phyloP scores from a whole-genome alignment of 106 monocot genomes.

The Narthecium ossifragum region DNA sequence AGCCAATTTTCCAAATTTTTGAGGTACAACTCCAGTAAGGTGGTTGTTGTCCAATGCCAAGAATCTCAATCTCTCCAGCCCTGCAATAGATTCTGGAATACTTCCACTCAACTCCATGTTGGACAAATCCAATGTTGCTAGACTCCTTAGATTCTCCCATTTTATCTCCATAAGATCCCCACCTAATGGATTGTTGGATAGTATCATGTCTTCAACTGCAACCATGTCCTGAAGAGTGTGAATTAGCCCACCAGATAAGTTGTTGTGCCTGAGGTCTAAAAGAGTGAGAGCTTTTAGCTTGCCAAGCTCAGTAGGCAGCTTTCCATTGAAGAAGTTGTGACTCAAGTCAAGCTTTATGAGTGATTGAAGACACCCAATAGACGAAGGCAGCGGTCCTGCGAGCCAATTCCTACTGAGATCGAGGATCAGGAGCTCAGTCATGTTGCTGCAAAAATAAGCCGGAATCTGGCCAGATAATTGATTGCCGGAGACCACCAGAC shows the following conservation, averaged over 20 bases:
- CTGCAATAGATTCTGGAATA: constrained; percentile 52
- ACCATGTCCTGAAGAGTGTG: constrained; percentile 34
- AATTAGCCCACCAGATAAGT: constrained; percentile 25
- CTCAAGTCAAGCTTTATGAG: constrained; percentile 80
- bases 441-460: constrained; percentile 24
- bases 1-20: constrained; percentile 38
- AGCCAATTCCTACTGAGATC: constrained; percentile 55
- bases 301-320: constrained; percentile 41
- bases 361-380: constrained; percentile 38
- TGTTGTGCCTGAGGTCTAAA: constrained; percentile 72
- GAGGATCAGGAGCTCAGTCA: constrained; percentile 49
- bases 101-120: constrained; percentile 28
- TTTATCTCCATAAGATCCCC: constrained; percentile 26
- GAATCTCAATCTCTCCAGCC: constrained; percentile 42
- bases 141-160: constrained; percentile 36
- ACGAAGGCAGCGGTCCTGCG: constrained; percentile 36
- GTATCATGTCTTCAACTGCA: constrained; percentile 60
- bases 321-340: constrained; percentile 53
- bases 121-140: constrained; percentile 66
- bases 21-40: constrained; percentile 39
- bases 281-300: constrained; percentile 46
- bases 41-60: constrained; percentile 60
- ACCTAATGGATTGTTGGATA: constrained; percentile 59
- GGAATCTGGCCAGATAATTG: constrained; percentile 53
- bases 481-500: constrained; percentile 51